Percentiles rank a stretch among this genome's conserved stretches.
Evolutionary conservation across 2,329 filamentous ascomycete species (phyloP).

Genomic region (Eutypella sp.): DNA sequence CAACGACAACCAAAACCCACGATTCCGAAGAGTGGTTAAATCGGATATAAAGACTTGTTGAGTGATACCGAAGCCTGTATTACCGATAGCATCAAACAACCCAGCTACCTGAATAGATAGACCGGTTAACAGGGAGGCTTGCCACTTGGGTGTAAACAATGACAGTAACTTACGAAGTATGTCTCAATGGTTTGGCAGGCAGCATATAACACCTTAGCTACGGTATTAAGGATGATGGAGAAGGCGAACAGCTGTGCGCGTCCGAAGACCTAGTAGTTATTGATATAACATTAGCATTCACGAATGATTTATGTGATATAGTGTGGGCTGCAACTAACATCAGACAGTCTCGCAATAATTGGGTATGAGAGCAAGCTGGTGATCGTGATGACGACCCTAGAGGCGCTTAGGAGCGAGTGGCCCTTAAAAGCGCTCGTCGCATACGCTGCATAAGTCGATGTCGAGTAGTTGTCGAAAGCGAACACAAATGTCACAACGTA

Average conservation of each 20-base stretch:
- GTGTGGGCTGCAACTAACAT: not conserved
- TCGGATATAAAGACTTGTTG: slow-evolving; percentile 63
- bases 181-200: slow-evolving; percentile 48
- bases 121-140: not conserved
- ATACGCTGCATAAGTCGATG: not conserved
- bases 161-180: slow-evolving; percentile 45
- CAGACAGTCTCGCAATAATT: slow-evolving; percentile 9
- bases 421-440: slow-evolving; percentile 15
- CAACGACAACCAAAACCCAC: slow-evolving; percentile 53
- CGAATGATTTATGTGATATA: too few species aligned
- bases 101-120: not conserved
- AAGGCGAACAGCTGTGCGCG: slow-evolving; percentile 54
- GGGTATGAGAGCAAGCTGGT: not conserved
- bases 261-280: slow-evolving; percentile 58
- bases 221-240: slow-evolving; percentile 46
- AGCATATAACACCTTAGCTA: slow-evolving; percentile 56
- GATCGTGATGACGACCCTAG: slow-evolving; percentile 8
- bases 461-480: slow-evolving; percentile 2
- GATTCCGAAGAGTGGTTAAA: slow-evolving; percentile 54
- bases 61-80: slow-evolving; percentile 53
- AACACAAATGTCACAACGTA: slow-evolving; percentile 1
- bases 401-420: slow-evolving; percentile 14
- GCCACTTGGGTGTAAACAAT: not conserved
- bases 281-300: too few species aligned
- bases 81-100: slow-evolving; percentile 56